A percentile compares a stretch with the other conserved stretches of the same genome.
These are phyloP conservation scores for Salvia sclarea DNA, from an alignment of 305 asterid genomes.

Conservation along the genomic window DNA sequence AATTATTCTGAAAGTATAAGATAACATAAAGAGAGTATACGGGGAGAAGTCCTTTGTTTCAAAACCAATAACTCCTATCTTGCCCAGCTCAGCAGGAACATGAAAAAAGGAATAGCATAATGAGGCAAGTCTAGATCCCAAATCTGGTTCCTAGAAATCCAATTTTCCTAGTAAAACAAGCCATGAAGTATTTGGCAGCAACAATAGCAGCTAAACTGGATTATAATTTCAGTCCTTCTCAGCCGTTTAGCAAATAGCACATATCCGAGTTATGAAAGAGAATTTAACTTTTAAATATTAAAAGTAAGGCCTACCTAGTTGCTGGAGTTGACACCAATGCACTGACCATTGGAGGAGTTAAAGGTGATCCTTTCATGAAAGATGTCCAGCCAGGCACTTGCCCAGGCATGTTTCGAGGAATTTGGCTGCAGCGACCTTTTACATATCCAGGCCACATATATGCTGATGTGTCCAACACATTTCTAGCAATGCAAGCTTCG, in stretches of 20 bases:
- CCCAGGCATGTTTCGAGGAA: constrained; percentile 74
- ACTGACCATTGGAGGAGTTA: constrained; percentile 74
- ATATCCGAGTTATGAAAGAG: constrained; percentile 15
- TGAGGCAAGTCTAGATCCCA: constrained; percentile 14
- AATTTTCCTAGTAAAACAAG: constrained; percentile 21
- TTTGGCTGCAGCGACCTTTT: constrained; percentile 74
- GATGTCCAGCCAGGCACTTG: constrained; percentile 93
- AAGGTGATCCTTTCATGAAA: constrained; percentile 74
- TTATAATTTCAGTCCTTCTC: constrained; percentile 2
- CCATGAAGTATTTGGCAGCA: background rate
- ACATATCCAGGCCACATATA: constrained; percentile 98
- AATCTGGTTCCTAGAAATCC: constrained; percentile 20
- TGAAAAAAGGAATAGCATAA: constrained; percentile 1
- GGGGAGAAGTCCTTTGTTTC: background rate
- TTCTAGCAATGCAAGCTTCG: constrained; percentile 96
- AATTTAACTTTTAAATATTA: constrained; percentile 21
- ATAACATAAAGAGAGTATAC: background rate
- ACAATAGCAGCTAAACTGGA: constrained; percentile 15
- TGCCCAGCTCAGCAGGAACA: constrained; percentile 12
- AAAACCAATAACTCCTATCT: constrained; percentile 10
- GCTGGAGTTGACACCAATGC: constrained; percentile 90
- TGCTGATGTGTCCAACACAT: constrained; percentile 86
- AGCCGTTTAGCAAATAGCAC: constrained; percentile 10
- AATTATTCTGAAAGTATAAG: background rate
- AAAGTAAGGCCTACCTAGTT: constrained; percentile 64